Base-by-base conservation (phyloP, 164 flowering plant genomes). In the Umbilicus rupestris region DNA sequence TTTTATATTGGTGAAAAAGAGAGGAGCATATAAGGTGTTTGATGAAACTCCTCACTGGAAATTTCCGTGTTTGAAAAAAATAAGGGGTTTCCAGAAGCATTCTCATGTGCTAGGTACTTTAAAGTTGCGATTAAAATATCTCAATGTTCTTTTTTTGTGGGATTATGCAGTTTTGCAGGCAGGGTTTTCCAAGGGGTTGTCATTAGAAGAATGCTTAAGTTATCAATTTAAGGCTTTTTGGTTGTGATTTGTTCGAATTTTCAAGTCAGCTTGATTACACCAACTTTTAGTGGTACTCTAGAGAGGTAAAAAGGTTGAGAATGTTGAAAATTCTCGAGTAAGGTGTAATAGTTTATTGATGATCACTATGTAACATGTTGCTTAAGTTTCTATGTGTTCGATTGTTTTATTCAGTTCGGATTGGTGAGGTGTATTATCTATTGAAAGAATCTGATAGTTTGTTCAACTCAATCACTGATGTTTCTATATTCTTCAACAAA, bases 401-500 rank as follows among this genome's bases (percentile, higher is more conserved):
- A 55, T 55, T 28, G 33, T 28, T 28, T 24, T 55, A 29, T 55
- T 55, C 60, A 55, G 19, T 55, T 55, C 17, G 60, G 60, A 55
- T 55, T 55, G 60, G 60, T 55, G 17, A 55, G 31, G 33, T 16
- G 17, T 26, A 55, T 26, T 5, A 12, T 55, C 16, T 28, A 33
- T 14, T 14, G 60, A 55, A 26, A 14, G 60, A 55, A 14, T 55
- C 33, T 55, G 60, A 55, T 55, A 33, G 31, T 55, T 55, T 55
- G 60, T 55, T 28, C 60, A 26, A 26, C 28, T 28, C 60, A 26
- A 26, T 55, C 28, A 55, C 60, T 33, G 9, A 28, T 55, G 33
- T 55, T 55, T 55, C 33, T 26, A 55, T 55, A 55, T 55, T 55
- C 60, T 55, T 55, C 60, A 26, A 26, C 31, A 26, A 55, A 19